phyloP scores from a whole-genome alignment of 2,329 filamentous ascomycete species.

The Claviceps pazoutovae region DNA sequence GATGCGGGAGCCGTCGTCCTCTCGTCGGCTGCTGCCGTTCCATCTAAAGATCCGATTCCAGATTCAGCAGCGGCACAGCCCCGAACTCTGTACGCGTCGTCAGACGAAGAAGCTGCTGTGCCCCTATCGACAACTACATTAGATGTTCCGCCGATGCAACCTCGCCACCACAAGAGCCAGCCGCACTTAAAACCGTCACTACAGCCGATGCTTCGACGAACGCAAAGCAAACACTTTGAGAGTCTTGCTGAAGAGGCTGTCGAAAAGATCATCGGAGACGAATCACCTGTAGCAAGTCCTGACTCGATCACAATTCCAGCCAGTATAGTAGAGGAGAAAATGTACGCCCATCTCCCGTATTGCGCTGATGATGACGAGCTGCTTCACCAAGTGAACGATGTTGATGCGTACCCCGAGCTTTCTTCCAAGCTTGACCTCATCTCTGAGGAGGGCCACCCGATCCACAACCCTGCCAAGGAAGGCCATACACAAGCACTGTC shows the following conservation, averaged over 20 bases:
- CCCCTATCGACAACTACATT: conserved; percentile 5
- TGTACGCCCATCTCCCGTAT: conserved; percentile 14
- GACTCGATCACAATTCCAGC: conserved; percentile 8
- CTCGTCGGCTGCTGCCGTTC: conserved; percentile 3
- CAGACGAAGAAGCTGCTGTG: conserved; percentile 3
- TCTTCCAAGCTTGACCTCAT: conserved; percentile 18
- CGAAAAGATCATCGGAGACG: conserved; percentile 1
- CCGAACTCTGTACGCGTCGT: neutral
- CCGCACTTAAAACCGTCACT: conserved; percentile 32
- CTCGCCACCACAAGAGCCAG: conserved; percentile 40
- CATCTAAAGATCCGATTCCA: neutral
- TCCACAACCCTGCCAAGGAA: conserved; percentile 13
- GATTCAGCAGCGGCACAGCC: conserved; percentile 1
- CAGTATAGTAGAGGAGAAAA: conserved; percentile 5
- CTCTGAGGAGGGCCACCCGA: conserved; percentile 16
- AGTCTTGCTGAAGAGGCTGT: conserved; percentile 8
- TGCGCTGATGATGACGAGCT: conserved; percentile 13
- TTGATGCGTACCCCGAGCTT: conserved; percentile 12
- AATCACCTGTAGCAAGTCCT: neutral
- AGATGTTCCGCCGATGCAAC: conserved; percentile 18
- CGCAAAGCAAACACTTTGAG: conserved; percentile 29
- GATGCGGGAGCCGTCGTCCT: conserved; percentile 1
- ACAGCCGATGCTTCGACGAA: conserved; percentile 26
- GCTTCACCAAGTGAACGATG: conserved; percentile 12
- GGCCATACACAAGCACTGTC: conserved; percentile 16